These are phyloP conservation scores for Sphagnum contortum DNA, from an alignment of 225 moss, liverwort and hornwort species.

Conservation along the genomic window DNA sequence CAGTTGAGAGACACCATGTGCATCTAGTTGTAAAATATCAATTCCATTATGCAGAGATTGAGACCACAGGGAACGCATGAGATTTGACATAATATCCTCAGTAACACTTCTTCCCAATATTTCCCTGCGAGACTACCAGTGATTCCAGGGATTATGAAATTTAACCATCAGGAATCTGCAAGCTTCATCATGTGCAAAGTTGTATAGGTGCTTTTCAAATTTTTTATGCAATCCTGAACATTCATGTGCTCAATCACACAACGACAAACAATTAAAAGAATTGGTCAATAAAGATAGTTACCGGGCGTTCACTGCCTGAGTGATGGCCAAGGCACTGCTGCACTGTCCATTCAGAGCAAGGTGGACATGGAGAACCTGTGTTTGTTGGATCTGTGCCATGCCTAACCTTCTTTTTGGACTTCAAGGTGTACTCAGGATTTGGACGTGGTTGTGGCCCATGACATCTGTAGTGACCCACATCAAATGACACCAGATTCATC, in stretches of 20 bases:
- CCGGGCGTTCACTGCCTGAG: constrained; percentile 65
- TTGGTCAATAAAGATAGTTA: constrained; percentile 9
- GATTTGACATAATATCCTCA: no score
- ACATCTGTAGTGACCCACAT: constrained; percentile 43
- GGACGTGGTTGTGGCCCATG: constrained; percentile 68
- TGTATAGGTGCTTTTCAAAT: neutral
- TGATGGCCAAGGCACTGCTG: constrained; percentile 77
- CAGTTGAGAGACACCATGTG: no score
- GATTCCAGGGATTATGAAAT: no score
- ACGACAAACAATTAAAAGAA: no score
- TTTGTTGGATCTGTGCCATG: constrained; percentile 14
- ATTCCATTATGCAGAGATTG: no score
- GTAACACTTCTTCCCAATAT: no score
- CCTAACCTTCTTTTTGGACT: constrained; percentile 50
- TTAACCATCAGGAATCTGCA: no score
- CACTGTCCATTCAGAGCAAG: constrained; percentile 64
- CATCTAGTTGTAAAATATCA: no score
- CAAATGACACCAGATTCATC: neutral
- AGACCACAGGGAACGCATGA: no score
- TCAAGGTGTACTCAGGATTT: constrained; percentile 74
- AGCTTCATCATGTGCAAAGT: neutral
- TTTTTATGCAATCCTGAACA: neutral
- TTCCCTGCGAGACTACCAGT: no score
- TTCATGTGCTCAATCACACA: neutral
- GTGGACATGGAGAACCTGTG: constrained; percentile 60